Base-by-base conservation (phyloP, 768 basidiomycete genomes). In the Dioszegia aurantiaca region DNA sequence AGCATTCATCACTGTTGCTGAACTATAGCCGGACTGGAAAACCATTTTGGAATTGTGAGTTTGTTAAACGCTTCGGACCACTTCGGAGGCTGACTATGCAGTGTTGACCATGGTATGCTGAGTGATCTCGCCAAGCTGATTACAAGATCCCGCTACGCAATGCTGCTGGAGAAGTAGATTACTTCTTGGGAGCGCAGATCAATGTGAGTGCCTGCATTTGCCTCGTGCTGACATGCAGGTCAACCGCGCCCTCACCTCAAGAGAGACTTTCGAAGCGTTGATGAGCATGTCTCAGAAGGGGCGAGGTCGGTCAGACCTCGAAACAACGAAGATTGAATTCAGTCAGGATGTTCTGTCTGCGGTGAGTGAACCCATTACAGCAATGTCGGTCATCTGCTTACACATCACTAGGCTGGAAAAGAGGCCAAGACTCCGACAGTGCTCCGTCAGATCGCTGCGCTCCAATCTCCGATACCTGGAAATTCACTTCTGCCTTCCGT, bases 21-120 rank as follows among this genome's bases (percentile, higher is more conserved):
- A 64, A 64, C n/a, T 64, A 64, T 37, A 61, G 59, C 3, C 44
- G 63, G 11, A 64, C 63, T 11, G 63, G 63, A 2, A 54, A 51
- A 36, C 59, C 63, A 21, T 64, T 64, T 54, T 64, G 63, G 63
- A 64, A 64, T 26, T 43, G 63, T 64, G 41, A 54, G 63, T 64
- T 17, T 12, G 14, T 17, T 44, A 11, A 40, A 44, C 12, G 5
- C 11, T 21, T 39, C n/a, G 17, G 31, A 30, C 24, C 10, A 43
- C 19, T 12, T 55, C 51, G 11, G n/a, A n/a, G 24, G 33, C 17
- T 36, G 21, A 44, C 11, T 17, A 37, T 19, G 14, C 42, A 64
- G 59, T 61, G 31, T 27, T 64, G 28, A 60, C 57, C 19, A 64
- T 64, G 63, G 59, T 64, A 36, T n/a, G 54, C 28, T 26, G 8